Conservation (phyloP, 1,139 yeast species). For the Candida frijolesensis region DNA sequence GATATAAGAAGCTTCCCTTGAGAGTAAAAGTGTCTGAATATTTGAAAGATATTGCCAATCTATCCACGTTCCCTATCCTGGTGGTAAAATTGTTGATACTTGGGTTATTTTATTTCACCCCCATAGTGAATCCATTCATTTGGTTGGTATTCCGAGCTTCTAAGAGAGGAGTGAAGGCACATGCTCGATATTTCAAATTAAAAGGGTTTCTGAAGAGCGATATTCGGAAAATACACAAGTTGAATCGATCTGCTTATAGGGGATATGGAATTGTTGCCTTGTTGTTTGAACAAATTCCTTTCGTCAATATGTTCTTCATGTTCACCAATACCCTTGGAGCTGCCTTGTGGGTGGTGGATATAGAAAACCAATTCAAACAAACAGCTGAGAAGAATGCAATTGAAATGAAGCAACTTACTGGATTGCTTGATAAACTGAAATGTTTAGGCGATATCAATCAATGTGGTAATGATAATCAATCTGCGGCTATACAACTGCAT, state of each 20-base stretch:
- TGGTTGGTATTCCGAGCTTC: conserved; percentile 60
- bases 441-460: too few relatives aligned
- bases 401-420: conserved; percentile 1
- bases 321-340: conserved; percentile 73
- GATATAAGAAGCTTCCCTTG: conserved; percentile 28
- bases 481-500: too few relatives aligned
- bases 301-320: conserved; percentile 59
- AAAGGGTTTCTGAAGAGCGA: conserved; percentile 54
- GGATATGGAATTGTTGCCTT: conserved; percentile 65
- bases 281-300: conserved; percentile 60
- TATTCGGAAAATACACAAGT: conserved; percentile 28
- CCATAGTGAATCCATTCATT: conserved; percentile 62
- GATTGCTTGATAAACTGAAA: neutral
- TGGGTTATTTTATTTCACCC: conserved; percentile 52
- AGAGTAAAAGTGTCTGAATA: conserved; percentile 27
- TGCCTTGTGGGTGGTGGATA: conserved; percentile 65
- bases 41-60: conserved; percentile 27
- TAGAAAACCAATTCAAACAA: conserved; percentile 21
- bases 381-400: conserved; percentile 2
- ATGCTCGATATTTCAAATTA: conserved; percentile 60
- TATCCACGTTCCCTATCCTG: conserved; percentile 26
- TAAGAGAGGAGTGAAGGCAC: conserved; percentile 56
- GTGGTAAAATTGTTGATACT: conserved; percentile 29
- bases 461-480: too few relatives aligned
- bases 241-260: conserved; percentile 35